Evolutionary conservation across 192 early-diverging fungal species (phyloP).

Genomic region (Backusella tuberculispora): DNA sequence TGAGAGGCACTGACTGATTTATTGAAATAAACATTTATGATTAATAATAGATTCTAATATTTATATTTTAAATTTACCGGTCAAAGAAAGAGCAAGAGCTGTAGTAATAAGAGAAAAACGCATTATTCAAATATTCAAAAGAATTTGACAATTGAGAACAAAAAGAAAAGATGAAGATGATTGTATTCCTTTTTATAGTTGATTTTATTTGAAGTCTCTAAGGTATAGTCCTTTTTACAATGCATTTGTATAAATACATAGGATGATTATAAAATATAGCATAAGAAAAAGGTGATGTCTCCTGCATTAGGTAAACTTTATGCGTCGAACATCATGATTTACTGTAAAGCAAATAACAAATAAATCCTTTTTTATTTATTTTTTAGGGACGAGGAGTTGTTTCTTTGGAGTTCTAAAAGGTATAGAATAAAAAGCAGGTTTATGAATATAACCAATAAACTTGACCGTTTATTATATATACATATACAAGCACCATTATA

Average conservation of each 20-base stretch:
- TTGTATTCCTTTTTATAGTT: neutral
- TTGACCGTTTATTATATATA: no score
- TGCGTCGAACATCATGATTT: neutral
- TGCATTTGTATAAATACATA: no score
- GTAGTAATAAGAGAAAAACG: neutral
- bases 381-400: no score
- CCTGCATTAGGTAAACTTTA: neutral
- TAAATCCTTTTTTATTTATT: neutral
- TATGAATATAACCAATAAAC: no score
- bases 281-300: neutral
- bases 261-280: neutral
- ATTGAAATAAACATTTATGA: neutral
- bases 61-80: neutral
- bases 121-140: neutral
- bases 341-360: neutral
- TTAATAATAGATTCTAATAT: neutral
- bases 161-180: neutral
- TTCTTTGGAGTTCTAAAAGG: no score
- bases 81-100: neutral
- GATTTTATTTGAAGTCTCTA: neutral
- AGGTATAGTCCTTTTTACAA: neutral
- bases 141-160: neutral
- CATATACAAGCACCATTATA: no score
- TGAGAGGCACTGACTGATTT: neutral
- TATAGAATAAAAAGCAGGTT: no score